Evolutionary conservation across 192 early-diverging fungal species (phyloP), one percentile per base, ranked within the genome.

Genomic region (Coemansia sp.): DNA sequence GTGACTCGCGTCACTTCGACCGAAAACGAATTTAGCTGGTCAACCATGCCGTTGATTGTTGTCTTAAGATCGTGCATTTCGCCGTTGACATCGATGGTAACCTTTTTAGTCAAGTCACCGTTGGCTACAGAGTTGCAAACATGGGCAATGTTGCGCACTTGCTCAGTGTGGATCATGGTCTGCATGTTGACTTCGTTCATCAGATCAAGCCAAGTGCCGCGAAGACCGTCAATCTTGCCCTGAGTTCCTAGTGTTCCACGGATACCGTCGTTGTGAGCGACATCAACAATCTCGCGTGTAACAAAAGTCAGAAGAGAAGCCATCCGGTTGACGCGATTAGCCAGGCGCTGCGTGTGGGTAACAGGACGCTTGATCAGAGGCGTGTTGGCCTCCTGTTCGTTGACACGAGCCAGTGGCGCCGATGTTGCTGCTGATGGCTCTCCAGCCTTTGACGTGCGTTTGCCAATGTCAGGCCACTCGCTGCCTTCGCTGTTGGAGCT

Each of bases 171-270:
- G 64, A 85, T 85, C 33, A 67, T 78, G 14, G 84, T 78, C 79
- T 84, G 79, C 22, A 64, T 74, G 64, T 87, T 87, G 33, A 87
- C 83, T 25, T 87, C 82, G 65, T 80, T 85, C 27, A 85, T 86
- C 24, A 87, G 57, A 34, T 84, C 77, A 43, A 84, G 81, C 87
- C 87, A 89, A 1, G 81, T 85, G 5, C 87, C 87, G 14, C 66
- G 72, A 1, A 84, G 73, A 9, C 78, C 87, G 42, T 67, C 68
- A 12, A 86, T 81, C 9, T 82, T 60, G 33, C 83, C 87, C 59
- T 86, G 87, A 1, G 80, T 83, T 14, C 87, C 89, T 6, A 91
- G 59, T 33, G 69, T 75, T 5, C 89, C 89, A 59, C 87, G 82
- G 0, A 81, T 81, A 21, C 87, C 89, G 46, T 89, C 87, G 65